Conservation (phyloP, 2,329 filamentous ascomycete genomes). For the Phaeoacremonium minimum region DNA sequence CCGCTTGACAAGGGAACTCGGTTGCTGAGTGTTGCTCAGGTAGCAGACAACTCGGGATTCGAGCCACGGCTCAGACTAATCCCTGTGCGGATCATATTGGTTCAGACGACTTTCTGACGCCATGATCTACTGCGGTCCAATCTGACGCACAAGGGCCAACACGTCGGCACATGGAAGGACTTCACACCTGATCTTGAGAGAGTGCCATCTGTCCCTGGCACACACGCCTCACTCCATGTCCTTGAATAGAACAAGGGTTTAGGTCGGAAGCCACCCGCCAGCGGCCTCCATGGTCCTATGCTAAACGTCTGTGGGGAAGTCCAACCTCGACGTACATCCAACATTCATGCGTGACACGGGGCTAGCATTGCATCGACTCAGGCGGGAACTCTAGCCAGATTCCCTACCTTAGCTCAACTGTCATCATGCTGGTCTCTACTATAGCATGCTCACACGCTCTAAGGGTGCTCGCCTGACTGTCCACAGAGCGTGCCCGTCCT, state of each 20-base stretch:
- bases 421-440: no score
- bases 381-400: no score
- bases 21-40: slow-evolving; percentile 1
- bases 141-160: slow-evolving; percentile 28
- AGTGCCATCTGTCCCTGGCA: no score
- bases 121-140: slow-evolving; percentile 30
- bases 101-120: slow-evolving; percentile 35
- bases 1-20: neutral
- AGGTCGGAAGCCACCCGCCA: slow-evolving; percentile 4
- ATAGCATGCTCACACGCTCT: neutral
- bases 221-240: no score
- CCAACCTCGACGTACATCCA: no score
- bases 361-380: no score
- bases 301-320: no score
- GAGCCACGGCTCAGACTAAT: slow-evolving; percentile 21
- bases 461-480: slow-evolving; percentile 9
- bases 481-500: slow-evolving; percentile 17
- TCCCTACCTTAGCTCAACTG: no score
- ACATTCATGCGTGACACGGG: no score
- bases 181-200: neutral
- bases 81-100: slow-evolving; percentile 30
- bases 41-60: slow-evolving; percentile 10
- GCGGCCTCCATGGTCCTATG: neutral
- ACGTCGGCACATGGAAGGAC: slow-evolving; percentile 13
- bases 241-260: no score